phyloP scores from a whole-genome alignment of 1,139 yeast species.

The Casaregolazyma lundiana region DNA sequence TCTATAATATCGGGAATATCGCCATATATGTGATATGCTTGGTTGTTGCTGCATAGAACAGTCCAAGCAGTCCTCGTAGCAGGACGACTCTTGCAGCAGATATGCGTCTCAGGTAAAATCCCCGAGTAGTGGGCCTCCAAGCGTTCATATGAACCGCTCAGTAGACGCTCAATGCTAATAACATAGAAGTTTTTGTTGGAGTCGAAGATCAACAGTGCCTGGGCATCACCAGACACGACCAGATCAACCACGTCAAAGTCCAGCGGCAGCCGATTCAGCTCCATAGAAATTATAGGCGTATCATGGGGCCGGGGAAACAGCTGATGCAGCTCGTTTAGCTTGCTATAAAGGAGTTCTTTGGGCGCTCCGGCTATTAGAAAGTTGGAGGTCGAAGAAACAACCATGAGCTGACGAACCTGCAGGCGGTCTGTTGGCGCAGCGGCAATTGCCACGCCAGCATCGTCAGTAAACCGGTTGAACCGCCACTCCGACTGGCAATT shows the following conservation, averaged over 20 bases:
- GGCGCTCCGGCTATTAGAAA: slow-evolving; percentile 8
- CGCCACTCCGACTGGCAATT: slow-evolving; percentile 24
- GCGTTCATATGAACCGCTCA: not conserved
- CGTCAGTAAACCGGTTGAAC: slow-evolving; percentile 20
- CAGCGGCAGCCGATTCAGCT: not conserved
- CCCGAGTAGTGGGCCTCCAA: not conserved
- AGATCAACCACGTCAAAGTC: slow-evolving; percentile 4
- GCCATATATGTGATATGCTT: not conserved
- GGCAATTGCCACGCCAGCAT: slow-evolving; percentile 19
- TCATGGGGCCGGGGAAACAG: slow-evolving; percentile 2
- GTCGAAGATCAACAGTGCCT: not conserved
- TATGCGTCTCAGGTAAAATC: not conserved
- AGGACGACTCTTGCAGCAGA: slow-evolving; percentile 7
- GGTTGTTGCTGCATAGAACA: not conserved
- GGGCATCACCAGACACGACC: slow-evolving; percentile 3
- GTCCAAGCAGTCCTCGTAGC: slow-evolving; percentile 1
- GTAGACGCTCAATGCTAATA: not conserved
- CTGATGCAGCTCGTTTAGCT: slow-evolving; percentile 5
- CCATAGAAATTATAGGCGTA: not conserved
- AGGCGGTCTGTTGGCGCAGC: slow-evolving; percentile 15
- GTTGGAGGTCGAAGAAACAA: slow-evolving; percentile 6
- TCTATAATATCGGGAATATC: not conserved
- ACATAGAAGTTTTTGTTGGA: slow-evolving; percentile 1
- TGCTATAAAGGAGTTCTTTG: slow-evolving; percentile 4
- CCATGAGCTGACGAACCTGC: slow-evolving; percentile 6